Conservation (phyloP, 257 asterid species). For the Gentiana straminea region DNA sequence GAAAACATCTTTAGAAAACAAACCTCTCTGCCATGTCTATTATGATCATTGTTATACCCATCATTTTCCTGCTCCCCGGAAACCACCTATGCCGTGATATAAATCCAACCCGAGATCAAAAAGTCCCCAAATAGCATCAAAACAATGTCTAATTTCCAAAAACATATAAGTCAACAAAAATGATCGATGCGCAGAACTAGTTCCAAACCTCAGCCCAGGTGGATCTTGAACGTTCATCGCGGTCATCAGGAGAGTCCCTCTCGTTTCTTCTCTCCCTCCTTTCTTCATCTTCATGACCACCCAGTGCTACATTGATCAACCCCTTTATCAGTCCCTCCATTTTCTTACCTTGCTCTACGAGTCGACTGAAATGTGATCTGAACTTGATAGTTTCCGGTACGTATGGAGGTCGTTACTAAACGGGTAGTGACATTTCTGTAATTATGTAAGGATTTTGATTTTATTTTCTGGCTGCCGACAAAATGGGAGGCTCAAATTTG, state of each 20-base stretch:
- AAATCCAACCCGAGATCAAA: background rate
- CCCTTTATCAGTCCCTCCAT: slow-evolving; percentile 79
- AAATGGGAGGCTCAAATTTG: too few species aligned
- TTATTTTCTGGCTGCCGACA: too few species aligned
- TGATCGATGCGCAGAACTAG: background rate
- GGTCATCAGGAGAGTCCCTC: slow-evolving; percentile 3
- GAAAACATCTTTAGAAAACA: too few species aligned
- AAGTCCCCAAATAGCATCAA: background rate
- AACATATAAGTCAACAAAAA: background rate
- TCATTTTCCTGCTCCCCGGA: slow-evolving; percentile 39
- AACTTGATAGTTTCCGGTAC: background rate
- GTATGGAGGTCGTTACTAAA: background rate
- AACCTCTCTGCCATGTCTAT: slow-evolving; percentile 6
- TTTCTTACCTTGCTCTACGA: background rate
- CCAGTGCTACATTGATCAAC: slow-evolving; percentile 42
- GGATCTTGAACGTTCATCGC: slow-evolving; percentile 65
- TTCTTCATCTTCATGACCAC: slow-evolving; percentile 18
- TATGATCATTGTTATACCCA: slow-evolving; percentile 15
- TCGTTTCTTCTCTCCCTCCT: slow-evolving; percentile 1
- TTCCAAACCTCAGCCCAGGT: slow-evolving; percentile 61
- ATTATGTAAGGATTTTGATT: background rate
- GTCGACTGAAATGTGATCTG: background rate
- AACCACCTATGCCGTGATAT: slow-evolving; percentile 48
- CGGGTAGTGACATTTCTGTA: background rate
- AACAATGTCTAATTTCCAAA: background rate